Conservation (phyloP, 2,329 filamentous ascomycete species). For the Coleophoma cylindrospora region DNA sequence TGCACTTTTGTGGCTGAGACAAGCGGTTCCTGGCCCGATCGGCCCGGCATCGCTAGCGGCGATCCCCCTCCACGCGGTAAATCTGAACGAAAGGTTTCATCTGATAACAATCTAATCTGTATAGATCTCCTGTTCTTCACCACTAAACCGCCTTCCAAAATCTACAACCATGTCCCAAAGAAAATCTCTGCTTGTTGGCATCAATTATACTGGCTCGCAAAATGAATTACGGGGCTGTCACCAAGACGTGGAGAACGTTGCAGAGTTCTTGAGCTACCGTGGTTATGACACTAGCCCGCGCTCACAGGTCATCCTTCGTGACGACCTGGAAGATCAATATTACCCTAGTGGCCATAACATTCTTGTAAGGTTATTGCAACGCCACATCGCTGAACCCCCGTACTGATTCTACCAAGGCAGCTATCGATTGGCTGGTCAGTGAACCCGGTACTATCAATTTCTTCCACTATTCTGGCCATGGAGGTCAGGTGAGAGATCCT, state of each 20-base stretch:
- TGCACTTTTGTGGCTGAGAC: no score
- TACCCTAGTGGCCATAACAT: slow-evolving; percentile 32
- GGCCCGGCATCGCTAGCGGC: no score
- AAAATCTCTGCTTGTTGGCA: slow-evolving; percentile 47
- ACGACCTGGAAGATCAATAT: slow-evolving; percentile 26
- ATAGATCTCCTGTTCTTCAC: not conserved
- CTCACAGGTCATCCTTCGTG: slow-evolving; percentile 32
- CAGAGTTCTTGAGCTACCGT: slow-evolving; percentile 30
- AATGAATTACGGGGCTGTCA: slow-evolving; percentile 17
- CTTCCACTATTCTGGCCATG: slow-evolving; percentile 55
- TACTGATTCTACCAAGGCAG: slow-evolving; percentile 30
- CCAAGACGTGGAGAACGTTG: slow-evolving; percentile 31
- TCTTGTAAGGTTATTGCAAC: slow-evolving; percentile 5
- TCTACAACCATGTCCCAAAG: slow-evolving; percentile 6
- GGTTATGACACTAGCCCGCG: slow-evolving; percentile 27
- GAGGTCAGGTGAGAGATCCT: slow-evolving; percentile 43
- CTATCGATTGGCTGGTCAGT: slow-evolving; percentile 52
- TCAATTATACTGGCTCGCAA: slow-evolving; percentile 27
- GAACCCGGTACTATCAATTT: slow-evolving; percentile 47
- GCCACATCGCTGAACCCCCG: not conserved
- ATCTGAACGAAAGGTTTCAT: no score
- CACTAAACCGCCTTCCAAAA: not conserved
- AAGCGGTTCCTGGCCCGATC: no score
- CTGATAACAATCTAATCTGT: not conserved
- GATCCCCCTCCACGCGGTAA: no score